phyloP scores from a whole-genome alignment of 768 basidiomycete genomes.

The Cystofilobasidium macerans region DNA sequence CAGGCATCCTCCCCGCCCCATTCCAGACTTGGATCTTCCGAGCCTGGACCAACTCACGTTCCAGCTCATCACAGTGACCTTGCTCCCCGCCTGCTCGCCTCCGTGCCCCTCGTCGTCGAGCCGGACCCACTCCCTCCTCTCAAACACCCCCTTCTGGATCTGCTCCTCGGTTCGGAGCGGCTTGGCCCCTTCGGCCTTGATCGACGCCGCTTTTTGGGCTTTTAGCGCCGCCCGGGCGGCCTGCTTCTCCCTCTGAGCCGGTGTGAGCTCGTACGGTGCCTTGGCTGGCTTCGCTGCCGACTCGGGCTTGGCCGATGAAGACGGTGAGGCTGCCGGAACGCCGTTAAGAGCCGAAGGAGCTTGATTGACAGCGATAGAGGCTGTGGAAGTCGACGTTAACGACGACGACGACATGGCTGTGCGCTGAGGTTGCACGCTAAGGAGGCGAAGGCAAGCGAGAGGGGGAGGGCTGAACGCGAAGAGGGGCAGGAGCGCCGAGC shows the following conservation, averaged over 20 bases:
- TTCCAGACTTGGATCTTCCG: too few species aligned
- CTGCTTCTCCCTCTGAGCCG: slow-evolving; percentile 12
- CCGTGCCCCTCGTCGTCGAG: background rate
- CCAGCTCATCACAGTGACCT: slow-evolving; percentile 24
- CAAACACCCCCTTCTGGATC: slow-evolving; percentile 15
- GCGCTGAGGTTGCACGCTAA: too few species aligned
- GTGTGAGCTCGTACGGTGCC: slow-evolving; percentile 10
- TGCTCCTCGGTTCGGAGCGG: slow-evolving; percentile 15
- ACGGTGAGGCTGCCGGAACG: too few species aligned
- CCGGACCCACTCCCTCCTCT: slow-evolving; percentile 5
- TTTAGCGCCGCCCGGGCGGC: slow-evolving; percentile 9
- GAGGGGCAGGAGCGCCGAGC: too few species aligned
- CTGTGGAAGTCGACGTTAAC: too few species aligned
- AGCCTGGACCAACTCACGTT: slow-evolving; percentile 6
- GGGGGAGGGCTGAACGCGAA: too few species aligned
- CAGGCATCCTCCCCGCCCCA: too few species aligned
- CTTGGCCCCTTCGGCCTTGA: background rate
- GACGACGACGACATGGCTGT: too few species aligned
- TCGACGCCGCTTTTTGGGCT: background rate
- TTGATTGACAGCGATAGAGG: too few species aligned
- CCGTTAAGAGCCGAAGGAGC: too few species aligned
- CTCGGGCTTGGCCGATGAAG: slow-evolving; percentile 10
- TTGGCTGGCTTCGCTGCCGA: background rate
- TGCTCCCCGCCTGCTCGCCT: background rate
- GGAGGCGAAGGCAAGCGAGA: too few species aligned